phyloP scores from a whole-genome alignment of 108 stramenopile species.

The Nannochloropsis oceanica region DNA sequence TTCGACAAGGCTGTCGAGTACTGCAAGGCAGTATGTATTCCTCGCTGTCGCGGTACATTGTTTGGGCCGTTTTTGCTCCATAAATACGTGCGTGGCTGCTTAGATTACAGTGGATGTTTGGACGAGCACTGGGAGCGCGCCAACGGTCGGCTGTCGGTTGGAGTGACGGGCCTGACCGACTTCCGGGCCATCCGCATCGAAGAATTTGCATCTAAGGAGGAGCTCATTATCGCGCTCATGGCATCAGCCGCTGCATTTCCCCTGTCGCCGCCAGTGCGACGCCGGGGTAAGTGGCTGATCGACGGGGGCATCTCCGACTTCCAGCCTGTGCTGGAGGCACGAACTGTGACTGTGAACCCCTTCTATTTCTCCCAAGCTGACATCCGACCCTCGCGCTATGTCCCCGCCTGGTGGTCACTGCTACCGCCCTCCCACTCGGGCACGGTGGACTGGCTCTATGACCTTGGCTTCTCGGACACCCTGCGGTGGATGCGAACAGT shows the following conservation, averaged over 20 bases:
- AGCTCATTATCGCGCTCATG: conserved; percentile 20
- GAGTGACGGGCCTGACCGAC: conserved; percentile 7
- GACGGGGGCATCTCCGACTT: conserved; percentile 36
- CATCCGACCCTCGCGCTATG: conserved; percentile 35
- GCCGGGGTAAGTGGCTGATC: conserved; percentile 20
- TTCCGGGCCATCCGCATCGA: conserved; percentile 3
- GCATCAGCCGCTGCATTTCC: conserved; percentile 37
- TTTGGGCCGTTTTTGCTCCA: conserved; percentile 25
- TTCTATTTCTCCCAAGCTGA: conserved; percentile 30
- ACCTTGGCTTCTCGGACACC: conserved; percentile 34
- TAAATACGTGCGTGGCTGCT: conserved; percentile 17
- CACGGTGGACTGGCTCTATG: conserved; percentile 40
- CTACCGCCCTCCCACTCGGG: conserved; percentile 23
- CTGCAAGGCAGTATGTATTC: conserved; percentile 26
- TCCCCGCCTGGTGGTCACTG: conserved; percentile 39
- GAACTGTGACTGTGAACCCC: conserved; percentile 30
- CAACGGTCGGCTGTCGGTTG: conserved; percentile 19
- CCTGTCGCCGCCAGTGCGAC: conserved; percentile 15
- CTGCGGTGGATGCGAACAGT: conserved; percentile 22
- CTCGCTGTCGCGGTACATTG: conserved; percentile 19
- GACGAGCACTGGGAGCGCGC: neutral
- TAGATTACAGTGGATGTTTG: conserved; percentile 12
- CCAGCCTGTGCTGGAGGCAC: conserved; percentile 2
- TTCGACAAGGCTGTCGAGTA: conserved; percentile 25
- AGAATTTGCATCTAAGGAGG: conserved; percentile 15